Base-by-base conservation (phyloP, 176 grass and related monocot genomes). In the Otatea glauca region DNA sequence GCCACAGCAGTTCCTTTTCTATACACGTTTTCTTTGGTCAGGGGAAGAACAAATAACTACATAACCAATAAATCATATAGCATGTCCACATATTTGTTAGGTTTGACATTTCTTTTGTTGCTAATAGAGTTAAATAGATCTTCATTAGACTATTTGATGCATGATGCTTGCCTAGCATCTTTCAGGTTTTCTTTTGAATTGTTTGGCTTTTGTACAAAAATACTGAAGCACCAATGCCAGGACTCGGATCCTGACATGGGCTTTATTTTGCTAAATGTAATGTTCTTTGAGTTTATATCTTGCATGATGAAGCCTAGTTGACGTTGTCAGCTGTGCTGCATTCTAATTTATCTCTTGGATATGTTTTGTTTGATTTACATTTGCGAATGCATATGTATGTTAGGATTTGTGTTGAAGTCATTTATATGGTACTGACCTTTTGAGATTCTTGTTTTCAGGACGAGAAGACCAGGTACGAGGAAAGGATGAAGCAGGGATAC, bases 401-500 rank as follows among this genome's bases (percentile, higher is more conserved):
- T 60, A 7, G 11, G 17, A 20, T 11, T 2, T 60, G 64, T 72
- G 39, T 62, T 25, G 35, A 62, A 41, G 11, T 7, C 62, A 38
- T 38, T 21, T 62, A 32, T 62, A 27, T 69, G 51, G 32, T 70
- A 35, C 62, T 89, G 17, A 86, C 15, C 1, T 62, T 49, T 67
- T 41, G 27, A 78, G 7, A 11, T 63, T 17, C 77, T 5, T 58
- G 39, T 75, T 84, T 86, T 23, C 78, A 90, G 83, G 88, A 86
- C 38, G 88, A 90, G 66, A 90, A 83, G 84, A 82, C 23, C 21
- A 75, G 83, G 15, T 49, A 21, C 2, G 88, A 90, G 56, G 79
- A 82, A 47, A 75, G 85, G 77, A 7, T 35, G 70, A 87, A 81
- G 77, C 85, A 81, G 70, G 78, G 77, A 8, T 87, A 87, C 85